Conservation (phyloP, 805 yeast genomes). For the Priceomyces melissophilus region DNA sequence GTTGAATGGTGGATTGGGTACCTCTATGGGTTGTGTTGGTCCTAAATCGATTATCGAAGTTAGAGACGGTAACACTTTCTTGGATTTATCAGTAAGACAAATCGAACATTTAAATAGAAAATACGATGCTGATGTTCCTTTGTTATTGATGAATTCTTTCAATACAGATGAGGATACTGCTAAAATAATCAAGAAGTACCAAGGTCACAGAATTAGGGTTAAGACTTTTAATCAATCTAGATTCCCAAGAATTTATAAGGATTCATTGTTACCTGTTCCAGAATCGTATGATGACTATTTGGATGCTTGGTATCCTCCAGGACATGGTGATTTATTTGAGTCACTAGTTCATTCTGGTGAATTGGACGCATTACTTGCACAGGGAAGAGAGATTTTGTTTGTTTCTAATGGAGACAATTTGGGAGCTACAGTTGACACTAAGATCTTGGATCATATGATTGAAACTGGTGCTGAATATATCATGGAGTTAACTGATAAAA, state of each 20-base stretch:
- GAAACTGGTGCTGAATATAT: slow-evolving; percentile 90
- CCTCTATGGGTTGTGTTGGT: slow-evolving; percentile 99
- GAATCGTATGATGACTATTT: slow-evolving; percentile 65
- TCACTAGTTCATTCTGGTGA: slow-evolving; percentile 86
- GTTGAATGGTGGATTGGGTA: slow-evolving; percentile 97
- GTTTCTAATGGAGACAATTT: slow-evolving; percentile 98
- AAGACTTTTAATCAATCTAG: slow-evolving; percentile 97
- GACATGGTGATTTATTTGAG: slow-evolving; percentile 97
- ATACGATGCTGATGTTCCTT: slow-evolving; percentile 90
- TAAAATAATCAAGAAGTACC: slow-evolving; percentile 91
- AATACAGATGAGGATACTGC: slow-evolving; percentile 96
- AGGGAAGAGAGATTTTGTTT: slow-evolving; percentile 91
- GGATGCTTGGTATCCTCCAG: slow-evolving; percentile 99
- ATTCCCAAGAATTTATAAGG: slow-evolving; percentile 93
- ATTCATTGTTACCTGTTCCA: slow-evolving; percentile 95
- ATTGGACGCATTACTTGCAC: slow-evolving; percentile 80
- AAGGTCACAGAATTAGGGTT: slow-evolving; percentile 92
- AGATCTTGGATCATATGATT: slow-evolving; percentile 88
- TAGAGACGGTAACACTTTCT: slow-evolving; percentile 95
- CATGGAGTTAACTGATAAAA: slow-evolving; percentile 98
- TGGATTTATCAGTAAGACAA: slow-evolving; percentile 94
- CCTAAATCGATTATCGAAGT: slow-evolving; percentile 98
- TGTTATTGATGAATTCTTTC: slow-evolving; percentile 96
- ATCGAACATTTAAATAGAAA: slow-evolving; percentile 90
- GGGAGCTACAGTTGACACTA: slow-evolving; percentile 96